Percentiles rank a stretch among this genome's conserved stretches.
phyloP scores from a whole-genome alignment of 2,329 filamentous ascomycete species.

The Cadophora gregata region DNA sequence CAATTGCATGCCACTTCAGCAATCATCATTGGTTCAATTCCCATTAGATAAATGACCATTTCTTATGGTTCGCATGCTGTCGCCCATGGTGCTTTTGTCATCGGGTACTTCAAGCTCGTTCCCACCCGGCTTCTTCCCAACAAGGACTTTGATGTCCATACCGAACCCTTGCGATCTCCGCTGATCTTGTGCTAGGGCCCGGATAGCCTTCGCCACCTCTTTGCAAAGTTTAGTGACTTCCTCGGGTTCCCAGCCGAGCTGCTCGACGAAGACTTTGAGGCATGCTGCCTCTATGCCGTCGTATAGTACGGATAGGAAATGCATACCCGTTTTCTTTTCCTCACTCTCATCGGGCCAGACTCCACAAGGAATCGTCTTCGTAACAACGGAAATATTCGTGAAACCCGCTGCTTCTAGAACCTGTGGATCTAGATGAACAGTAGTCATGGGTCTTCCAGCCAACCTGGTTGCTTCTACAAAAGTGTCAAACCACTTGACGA shows the following conservation, averaged over 20 bases:
- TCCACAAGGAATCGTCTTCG: slow-evolving; percentile 40
- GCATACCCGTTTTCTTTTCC: slow-evolving; percentile 35
- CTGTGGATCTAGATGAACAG: slow-evolving; percentile 36
- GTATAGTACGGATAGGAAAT: slow-evolving; percentile 37
- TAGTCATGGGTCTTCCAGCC: slow-evolving; percentile 33
- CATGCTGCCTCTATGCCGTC: slow-evolving; percentile 38
- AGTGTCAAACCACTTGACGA: slow-evolving; percentile 24
- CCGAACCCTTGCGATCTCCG: slow-evolving; percentile 35
- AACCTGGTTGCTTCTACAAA: slow-evolving; percentile 32
- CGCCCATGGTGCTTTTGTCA: slow-evolving; percentile 20
- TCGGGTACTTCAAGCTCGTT: slow-evolving; percentile 18
- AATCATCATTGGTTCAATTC: background rate
- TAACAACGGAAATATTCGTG: slow-evolving; percentile 47
- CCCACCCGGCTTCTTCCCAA: slow-evolving; percentile 39
- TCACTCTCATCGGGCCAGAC: slow-evolving; percentile 46
- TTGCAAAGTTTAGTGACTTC: slow-evolving; percentile 34
- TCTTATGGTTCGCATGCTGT: slow-evolving; percentile 21
- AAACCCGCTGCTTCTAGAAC: slow-evolving; percentile 49
- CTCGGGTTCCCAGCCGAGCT: slow-evolving; percentile 38
- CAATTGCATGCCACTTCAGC: background rate
- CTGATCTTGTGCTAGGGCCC: slow-evolving; percentile 33
- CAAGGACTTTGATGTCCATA: slow-evolving; percentile 35
- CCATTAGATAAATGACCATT: background rate
- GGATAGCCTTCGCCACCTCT: slow-evolving; percentile 27
- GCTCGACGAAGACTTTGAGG: slow-evolving; percentile 38